These are phyloP conservation scores for Panicum hallii DNA, from an alignment of 202 grass and related monocot genomes.

Conservation along the genomic window DNA sequence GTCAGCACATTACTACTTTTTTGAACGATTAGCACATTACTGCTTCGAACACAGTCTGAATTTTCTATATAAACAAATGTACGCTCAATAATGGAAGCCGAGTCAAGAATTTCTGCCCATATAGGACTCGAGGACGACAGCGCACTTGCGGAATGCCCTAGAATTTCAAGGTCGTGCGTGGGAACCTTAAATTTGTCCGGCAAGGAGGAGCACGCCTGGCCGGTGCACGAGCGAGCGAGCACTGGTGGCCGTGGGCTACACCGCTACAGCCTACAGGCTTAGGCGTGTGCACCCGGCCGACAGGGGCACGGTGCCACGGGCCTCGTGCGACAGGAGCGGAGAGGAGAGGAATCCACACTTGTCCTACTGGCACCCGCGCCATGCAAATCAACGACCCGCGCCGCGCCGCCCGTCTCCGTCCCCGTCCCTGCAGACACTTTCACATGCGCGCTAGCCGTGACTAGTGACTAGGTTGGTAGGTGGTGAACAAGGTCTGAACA, in stretches of 20 bases:
- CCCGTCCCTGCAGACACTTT: not conserved
- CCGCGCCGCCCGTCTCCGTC: not conserved
- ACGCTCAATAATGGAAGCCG: not conserved
- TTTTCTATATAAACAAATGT: not conserved
- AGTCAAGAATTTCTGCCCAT: not conserved
- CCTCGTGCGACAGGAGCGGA: conserved; percentile 14
- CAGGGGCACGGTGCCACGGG: conserved; percentile 21
- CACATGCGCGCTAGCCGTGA: conserved; percentile 19
- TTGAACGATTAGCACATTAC: not conserved
- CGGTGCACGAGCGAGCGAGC: not conserved
- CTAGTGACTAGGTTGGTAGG: conserved; percentile 9
- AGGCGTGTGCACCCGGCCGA: not conserved
- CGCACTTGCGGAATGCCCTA: no score
- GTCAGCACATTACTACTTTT: not conserved
- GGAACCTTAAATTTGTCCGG: not conserved
- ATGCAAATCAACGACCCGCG: not conserved
- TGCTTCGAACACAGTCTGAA: not conserved
- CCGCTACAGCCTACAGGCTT: not conserved
- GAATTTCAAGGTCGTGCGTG: not conserved
- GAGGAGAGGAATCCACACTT: conserved; percentile 33
- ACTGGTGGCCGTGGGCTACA: not conserved
- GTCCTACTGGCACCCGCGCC: conserved; percentile 25
- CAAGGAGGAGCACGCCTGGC: not conserved
- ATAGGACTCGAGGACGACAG: not conserved
- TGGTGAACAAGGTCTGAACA: not conserved